Percentiles rank a stretch among this genome's conserved stretches.
phyloP scores from a whole-genome alignment of 495 filamentous ascomycete genomes.

The Aspergillus homomorphus region DNA sequence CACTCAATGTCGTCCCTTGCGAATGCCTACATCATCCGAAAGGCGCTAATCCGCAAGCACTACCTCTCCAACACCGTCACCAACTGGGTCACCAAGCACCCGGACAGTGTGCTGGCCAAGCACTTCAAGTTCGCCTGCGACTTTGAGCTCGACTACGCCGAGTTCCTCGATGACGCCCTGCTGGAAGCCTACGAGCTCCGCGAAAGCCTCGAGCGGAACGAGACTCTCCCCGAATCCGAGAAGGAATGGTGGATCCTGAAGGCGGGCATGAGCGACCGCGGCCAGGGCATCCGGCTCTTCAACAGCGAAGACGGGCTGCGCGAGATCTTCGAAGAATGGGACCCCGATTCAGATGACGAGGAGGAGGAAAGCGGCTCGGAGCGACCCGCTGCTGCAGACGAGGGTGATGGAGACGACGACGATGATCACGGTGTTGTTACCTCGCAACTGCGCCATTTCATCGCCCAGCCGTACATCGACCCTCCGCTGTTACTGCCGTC shows the following conservation, averaged over 20 bases:
- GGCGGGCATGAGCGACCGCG: constrained; percentile 93
- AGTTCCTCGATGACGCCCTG: constrained; percentile 92
- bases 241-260: constrained; percentile 98
- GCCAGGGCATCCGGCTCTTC: constrained; percentile 89
- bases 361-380: constrained; percentile 38
- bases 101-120: constrained; percentile 59
- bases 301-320: constrained; percentile 74
- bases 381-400: constrained; percentile 32
- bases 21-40: constrained; percentile 90
- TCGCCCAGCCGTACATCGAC: constrained; percentile 93
- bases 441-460: constrained; percentile 91
- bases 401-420: constrained; percentile 24
- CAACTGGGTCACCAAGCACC: constrained; percentile 79
- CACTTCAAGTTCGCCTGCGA: constrained; percentile 72
- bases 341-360: constrained; percentile 47
- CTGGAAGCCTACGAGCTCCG: constrained; percentile 83
- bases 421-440: constrained; percentile 63
- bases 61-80: constrained; percentile 77
- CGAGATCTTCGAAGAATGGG: constrained; percentile 85
- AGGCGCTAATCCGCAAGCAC: constrained; percentile 96
- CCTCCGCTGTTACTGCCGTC: constrained; percentile 73
- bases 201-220: constrained; percentile 69
- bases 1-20: constrained; percentile 58
- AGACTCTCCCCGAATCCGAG: constrained; percentile 41
- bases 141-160: constrained; percentile 93